A percentile compares a stretch with the other conserved stretches of the same genome.
These are phyloP conservation scores for Ustulina deusta DNA, from an alignment of 2,329 filamentous ascomycete species.

Conservation along the genomic window DNA sequence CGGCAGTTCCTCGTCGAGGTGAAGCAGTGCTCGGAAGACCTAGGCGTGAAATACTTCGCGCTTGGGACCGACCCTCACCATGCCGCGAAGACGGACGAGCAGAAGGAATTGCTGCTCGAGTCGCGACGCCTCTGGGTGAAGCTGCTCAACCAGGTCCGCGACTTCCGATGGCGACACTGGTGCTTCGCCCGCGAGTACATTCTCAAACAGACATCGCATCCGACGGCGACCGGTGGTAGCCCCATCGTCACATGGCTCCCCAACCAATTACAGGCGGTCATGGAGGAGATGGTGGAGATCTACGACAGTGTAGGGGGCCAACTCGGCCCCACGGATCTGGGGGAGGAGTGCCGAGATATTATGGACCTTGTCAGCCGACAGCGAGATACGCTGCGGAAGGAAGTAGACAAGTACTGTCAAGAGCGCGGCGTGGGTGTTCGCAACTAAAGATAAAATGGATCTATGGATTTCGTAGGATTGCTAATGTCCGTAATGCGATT, in stretches of 20 bases:
- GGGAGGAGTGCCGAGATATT: slow-evolving; percentile 65
- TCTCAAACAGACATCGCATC: slow-evolving; percentile 79
- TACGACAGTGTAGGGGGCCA: slow-evolving; percentile 60
- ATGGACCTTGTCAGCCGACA: slow-evolving; percentile 76
- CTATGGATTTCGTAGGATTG: not conserved
- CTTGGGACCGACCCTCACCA: slow-evolving; percentile 53
- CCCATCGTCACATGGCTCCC: slow-evolving; percentile 88
- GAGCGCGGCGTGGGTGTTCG: slow-evolving; percentile 60
- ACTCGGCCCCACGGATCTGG: slow-evolving; percentile 56
- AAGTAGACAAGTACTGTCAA: slow-evolving; percentile 79
- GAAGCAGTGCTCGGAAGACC: slow-evolving; percentile 59
- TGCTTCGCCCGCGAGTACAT: slow-evolving; percentile 89
- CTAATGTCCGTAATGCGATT: not conserved
- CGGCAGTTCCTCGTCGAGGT: slow-evolving; percentile 85
- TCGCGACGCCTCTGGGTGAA: slow-evolving; percentile 72
- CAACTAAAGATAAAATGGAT: slow-evolving; percentile 11
- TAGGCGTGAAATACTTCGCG: slow-evolving; percentile 70
- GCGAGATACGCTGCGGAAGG: slow-evolving; percentile 74
- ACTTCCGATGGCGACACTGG: slow-evolving; percentile 88
- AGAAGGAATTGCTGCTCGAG: slow-evolving; percentile 61
- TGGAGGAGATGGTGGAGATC: slow-evolving; percentile 75
- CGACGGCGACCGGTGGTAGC: slow-evolving; percentile 82
- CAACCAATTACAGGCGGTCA: slow-evolving; percentile 81
- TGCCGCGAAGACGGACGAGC: slow-evolving; percentile 47
- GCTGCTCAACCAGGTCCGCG: slow-evolving; percentile 79